Evolutionary conservation across 495 filamentous ascomycete genomes (phyloP), one percentile per base, ranked within the genome.

Genomic region (Aspergillus diversus): DNA sequence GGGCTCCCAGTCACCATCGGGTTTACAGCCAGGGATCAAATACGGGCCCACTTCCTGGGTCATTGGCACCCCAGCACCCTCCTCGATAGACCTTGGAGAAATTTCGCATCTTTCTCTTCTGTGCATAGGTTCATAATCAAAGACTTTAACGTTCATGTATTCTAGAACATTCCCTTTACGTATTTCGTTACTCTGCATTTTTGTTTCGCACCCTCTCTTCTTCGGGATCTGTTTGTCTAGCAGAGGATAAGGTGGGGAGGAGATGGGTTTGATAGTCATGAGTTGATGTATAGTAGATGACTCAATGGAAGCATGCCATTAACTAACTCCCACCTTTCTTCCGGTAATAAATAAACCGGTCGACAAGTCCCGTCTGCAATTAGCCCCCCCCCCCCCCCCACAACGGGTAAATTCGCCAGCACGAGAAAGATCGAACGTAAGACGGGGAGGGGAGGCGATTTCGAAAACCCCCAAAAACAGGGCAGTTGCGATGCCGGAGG

Each of bases 1-100:
- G 61, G 27, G 60, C 66, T 6, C 65, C 73, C 0, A 68, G 66
- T 5, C 79, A 81, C 59, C 75, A 81, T 61, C 73, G 77, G 6
- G 77, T 76, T 15, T 80, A 79, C 63, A 81, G 79, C 46, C 77
- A 80, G 59, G 72, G 77, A 9, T 75, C 75, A 5, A 65, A 68
- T 59, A 59, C 69, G 27, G 70, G 73, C 11, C 67, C 67, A 16
- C 55, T 72, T 34, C 71, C 73, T 6, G 73, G 73, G 0, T 43
- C 65, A 56, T 57, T 76, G 57, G 71, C 71, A 2, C 63, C 69
- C 21, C 73, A 75, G 21, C 73, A 77, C 42, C 70, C 69, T 3
- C 71, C 74, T 61, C 76, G 74, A 49, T 77, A 74, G 61, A 54
- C 15, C 42, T 7, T 8, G 16, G 31, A 42, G 33, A 32, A 12